A percentile compares a stretch with the other conserved stretches of the same genome.
phyloP scores from a whole-genome alignment of 225 moss, liverwort and hornwort genomes.

The Polytrichum commune region DNA sequence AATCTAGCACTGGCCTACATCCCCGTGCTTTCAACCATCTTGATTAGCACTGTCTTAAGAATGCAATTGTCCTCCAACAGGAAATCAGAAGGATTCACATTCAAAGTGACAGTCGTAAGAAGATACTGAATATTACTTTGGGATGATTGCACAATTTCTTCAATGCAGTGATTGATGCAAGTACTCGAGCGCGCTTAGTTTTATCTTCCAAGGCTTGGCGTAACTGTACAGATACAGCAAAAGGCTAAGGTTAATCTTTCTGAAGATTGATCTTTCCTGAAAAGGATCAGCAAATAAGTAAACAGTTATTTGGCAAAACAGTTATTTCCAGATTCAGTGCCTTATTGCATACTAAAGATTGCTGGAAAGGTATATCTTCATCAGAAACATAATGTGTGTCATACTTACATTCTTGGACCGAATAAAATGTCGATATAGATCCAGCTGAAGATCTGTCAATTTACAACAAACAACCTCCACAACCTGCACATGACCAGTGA shows the following conservation, averaged over 20 bases:
- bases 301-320: too few relatives aligned
- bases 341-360: too few relatives aligned
- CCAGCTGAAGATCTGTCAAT: constrained; percentile 82
- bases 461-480: constrained; percentile 95
- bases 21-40: too few relatives aligned
- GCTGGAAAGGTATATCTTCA: too few relatives aligned
- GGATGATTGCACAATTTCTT: constrained; percentile 99
- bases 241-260: too few relatives aligned
- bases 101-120: background rate
- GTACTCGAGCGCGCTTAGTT: constrained; percentile 82
- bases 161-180: constrained; percentile 88
- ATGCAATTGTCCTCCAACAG: too few relatives aligned
- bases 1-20: too few relatives aligned
- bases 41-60: too few relatives aligned
- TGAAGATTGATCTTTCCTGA: too few relatives aligned
- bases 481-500: constrained; percentile 45
- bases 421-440: constrained; percentile 87
- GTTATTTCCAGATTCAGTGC: too few relatives aligned
- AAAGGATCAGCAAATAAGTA: too few relatives aligned
- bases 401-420: constrained; percentile 86
- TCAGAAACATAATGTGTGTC: too few relatives aligned
- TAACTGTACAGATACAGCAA: constrained; percentile 35
- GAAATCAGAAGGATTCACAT: background rate
- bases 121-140: constrained; percentile 37
- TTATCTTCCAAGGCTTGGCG: constrained; percentile 98